These are phyloP conservation scores for Tylopilus plumbeoviolaceoides DNA, from an alignment of 768 basidiomycete species.

Conservation along the genomic window DNA sequence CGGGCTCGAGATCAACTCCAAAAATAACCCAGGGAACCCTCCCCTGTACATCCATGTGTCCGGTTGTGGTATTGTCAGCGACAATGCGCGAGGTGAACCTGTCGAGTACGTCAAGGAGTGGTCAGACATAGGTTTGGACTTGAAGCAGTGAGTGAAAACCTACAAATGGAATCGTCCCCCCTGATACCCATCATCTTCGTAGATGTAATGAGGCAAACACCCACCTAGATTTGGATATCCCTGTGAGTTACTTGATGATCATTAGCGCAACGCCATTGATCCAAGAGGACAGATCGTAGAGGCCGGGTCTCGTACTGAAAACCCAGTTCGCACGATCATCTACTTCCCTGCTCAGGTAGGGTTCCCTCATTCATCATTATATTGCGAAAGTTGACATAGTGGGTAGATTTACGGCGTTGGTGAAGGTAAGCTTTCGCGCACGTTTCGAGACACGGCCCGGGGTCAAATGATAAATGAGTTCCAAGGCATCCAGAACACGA, in stretches of 20 bases:
- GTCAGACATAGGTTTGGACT: slow-evolving; percentile 36
- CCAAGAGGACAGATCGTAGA: slow-evolving; percentile 30
- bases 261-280: not conserved
- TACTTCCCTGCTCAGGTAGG: slow-evolving; percentile 34
- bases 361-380: not conserved
- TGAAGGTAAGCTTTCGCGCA: slow-evolving; percentile 28
- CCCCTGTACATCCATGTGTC: slow-evolving; percentile 44
- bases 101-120: slow-evolving; percentile 32
- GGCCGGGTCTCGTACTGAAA: slow-evolving; percentile 38
- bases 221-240: slow-evolving; percentile 33
- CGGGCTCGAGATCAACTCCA: slow-evolving; percentile 36
- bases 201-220: slow-evolving; percentile 30
- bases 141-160: slow-evolving; percentile 24
- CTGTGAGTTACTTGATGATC: slow-evolving; percentile 12
- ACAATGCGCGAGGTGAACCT: slow-evolving; percentile 39
- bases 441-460: no score
- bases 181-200: not conserved
- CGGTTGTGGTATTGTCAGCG: slow-evolving; percentile 37
- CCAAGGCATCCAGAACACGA: slow-evolving; percentile 35
- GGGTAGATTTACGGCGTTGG: slow-evolving; percentile 42
- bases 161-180: not conserved
- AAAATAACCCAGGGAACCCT: slow-evolving; percentile 33
- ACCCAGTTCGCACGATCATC: slow-evolving; percentile 42
- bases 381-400: not conserved
- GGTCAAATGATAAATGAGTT: not conserved